phyloP scores from a whole-genome alignment of 2,329 filamentous ascomycete genomes.

The Blastomyces gilchristii region DNA sequence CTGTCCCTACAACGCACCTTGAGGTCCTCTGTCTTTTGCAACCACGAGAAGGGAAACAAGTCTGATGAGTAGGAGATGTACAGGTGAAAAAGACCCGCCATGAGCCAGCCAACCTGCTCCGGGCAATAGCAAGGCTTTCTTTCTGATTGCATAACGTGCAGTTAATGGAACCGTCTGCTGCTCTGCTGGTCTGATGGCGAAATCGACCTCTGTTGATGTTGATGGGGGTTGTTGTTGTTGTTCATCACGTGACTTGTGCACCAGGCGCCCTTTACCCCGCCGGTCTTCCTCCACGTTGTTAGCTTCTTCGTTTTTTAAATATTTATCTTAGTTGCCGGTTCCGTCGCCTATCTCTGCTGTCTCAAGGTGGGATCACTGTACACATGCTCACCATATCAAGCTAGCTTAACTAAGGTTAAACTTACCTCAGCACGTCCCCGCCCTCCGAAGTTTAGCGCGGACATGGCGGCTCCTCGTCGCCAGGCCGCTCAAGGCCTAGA shows the following conservation, averaged over 20 bases:
- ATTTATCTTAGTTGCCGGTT: neutral
- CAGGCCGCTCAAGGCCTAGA: conserved; percentile 10
- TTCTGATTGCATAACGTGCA: conserved; percentile 3
- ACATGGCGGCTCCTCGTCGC: conserved; percentile 4
- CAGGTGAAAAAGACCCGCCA: conserved; percentile 9
- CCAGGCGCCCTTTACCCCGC: neutral
- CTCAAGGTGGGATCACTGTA: neutral
- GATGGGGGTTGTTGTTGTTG: no score
- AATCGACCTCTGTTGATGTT: no score
- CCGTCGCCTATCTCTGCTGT: neutral
- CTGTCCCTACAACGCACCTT: conserved; percentile 12
- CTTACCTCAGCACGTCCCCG: conserved; percentile 1
- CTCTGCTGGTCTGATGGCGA: neutral
- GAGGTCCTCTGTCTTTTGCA: conserved; percentile 13
- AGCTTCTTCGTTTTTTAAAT: neutral
- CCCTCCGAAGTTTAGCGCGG: neutral
- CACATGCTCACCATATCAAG: no score
- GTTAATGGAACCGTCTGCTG: neutral
- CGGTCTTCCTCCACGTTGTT: no score
- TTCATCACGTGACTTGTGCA: neutral
- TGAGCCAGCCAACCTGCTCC: conserved; percentile 9
- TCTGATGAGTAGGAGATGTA: conserved; percentile 8
- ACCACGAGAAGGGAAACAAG: conserved; percentile 12
- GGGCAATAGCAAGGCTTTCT: conserved; percentile 5
- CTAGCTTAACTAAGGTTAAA: neutral